These are phyloP conservation scores for Colletotrichum camelliae DNA, from an alignment of 2,329 filamentous ascomycete species.

Conservation along the genomic window DNA sequence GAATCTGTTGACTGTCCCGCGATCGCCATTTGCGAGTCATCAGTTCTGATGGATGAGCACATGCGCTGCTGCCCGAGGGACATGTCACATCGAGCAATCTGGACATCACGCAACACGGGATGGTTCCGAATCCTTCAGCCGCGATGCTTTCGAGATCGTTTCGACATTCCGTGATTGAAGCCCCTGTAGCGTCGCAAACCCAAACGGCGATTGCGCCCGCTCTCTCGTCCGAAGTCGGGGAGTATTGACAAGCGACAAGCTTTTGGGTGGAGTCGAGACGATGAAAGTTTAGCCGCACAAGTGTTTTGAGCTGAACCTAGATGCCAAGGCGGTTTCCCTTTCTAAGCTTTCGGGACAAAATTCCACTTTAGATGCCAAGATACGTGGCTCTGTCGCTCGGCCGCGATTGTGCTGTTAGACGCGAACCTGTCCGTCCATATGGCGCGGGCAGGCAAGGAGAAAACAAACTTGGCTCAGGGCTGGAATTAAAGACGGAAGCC, in stretches of 20 bases:
- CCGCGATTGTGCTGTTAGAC: not conserved
- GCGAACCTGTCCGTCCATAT: not conserved
- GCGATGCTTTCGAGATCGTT: not conserved
- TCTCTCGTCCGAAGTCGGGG: not conserved
- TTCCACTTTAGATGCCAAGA: not conserved
- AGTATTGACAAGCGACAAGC: conserved; percentile 9
- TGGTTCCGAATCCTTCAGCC: not conserved
- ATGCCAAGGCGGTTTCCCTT: not conserved
- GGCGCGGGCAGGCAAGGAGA: not conserved
- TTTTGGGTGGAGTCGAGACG: conserved; percentile 10
- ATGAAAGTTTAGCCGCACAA: conserved; percentile 14
- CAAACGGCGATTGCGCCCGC: not conserved
- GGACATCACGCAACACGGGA: not conserved
- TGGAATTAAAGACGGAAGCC: not conserved
- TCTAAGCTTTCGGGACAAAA: not conserved
- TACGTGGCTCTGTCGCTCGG: not conserved
- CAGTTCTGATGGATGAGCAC: not conserved
- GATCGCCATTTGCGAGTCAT: not conserved
- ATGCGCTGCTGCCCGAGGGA: not conserved
- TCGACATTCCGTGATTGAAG: not conserved
- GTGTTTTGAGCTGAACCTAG: conserved; percentile 1
- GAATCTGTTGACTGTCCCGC: not conserved
- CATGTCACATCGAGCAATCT: not conserved
- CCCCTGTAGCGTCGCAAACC: not conserved
- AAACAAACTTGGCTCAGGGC: not conserved